Base-by-base conservation (phyloP, 345 rosid species). In the Pistacia vera region DNA sequence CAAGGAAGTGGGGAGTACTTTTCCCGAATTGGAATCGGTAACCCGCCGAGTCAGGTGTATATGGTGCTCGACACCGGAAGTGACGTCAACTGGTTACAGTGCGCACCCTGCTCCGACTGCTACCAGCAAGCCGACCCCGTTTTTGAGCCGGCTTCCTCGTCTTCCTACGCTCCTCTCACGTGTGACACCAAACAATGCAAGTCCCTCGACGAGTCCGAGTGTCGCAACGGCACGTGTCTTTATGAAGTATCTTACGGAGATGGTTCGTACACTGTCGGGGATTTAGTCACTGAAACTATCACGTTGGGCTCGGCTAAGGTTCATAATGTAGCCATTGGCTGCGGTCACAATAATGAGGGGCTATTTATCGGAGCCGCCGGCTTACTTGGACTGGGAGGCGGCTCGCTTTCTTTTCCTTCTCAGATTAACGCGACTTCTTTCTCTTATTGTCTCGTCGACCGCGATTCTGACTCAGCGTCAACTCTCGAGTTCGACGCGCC, bases 1-100 rank as follows among this genome's bases (percentile, higher is more conserved):
- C 97, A 90, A 70, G 99, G 99, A 68, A 95, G 98, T 51, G 99
- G 99, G 28, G 99, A 93, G 92, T 95, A 93, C 73, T 95, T 95
- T 84, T 83, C 97, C 69, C 89, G 99, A 75, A 76, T 91, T 5
- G 95, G 94, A 22, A 84, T 95, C 59, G 99, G 99, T 0, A 86
- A 80, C 46, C 99, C 99, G 51, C 79, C 94, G 72, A 91, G 83
- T 77, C 83, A 82, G 18, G 88, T 85, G 12, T 91, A 92, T 70
- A 74, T 95, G 92, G 97, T 95, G 22, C 81, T 95, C 17, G 97
- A 95, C 77, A 91, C 95, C 0, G 98, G 97, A 11, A 95, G 98
- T 48, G 98, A 93, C 82, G 86, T 93, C n/a, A 91, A 85, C 81
- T 93, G 98, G 99, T 36, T 93, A 36, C 99, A 93, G 70, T 95